phyloP scores from a whole-genome alignment of 164 flowering plant genomes.

The Warburgia ugandensis region DNA sequence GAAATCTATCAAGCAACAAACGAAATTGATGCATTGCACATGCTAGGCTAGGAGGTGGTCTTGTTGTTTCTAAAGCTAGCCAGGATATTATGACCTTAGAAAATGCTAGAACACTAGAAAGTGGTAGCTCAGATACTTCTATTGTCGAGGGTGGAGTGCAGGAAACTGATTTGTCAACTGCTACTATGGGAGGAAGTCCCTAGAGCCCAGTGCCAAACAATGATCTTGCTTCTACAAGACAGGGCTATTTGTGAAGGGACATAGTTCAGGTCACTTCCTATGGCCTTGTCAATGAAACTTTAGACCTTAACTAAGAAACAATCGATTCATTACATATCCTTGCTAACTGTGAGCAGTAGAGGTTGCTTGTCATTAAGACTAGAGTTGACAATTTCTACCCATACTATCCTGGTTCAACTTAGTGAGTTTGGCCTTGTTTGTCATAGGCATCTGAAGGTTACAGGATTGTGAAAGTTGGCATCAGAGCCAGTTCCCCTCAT shows the following conservation, averaged over 20 bases:
- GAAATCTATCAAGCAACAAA: slow-evolving; percentile 12
- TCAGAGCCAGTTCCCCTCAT: too few species aligned
- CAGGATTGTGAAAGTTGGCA: too few species aligned
- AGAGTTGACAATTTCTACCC: slow-evolving; percentile 13
- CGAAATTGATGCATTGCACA: slow-evolving; percentile 20
- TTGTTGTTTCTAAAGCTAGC: slow-evolving; percentile 23
- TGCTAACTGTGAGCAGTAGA: slow-evolving; percentile 28
- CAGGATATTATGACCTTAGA: slow-evolving; percentile 23
- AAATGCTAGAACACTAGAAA: slow-evolving; percentile 20
- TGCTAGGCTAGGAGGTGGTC: slow-evolving; percentile 17
- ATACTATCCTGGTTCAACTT: too few species aligned
- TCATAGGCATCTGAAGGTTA: too few species aligned
- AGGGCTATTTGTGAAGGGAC: slow-evolving; percentile 22
- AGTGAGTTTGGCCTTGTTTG: too few species aligned
- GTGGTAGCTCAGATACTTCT: slow-evolving; percentile 19
- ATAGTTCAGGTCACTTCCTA: slow-evolving; percentile 13
- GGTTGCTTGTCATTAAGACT: slow-evolving; percentile 21
- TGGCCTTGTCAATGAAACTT: slow-evolving; percentile 17
- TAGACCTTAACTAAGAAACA: slow-evolving; percentile 20
- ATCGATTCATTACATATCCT: slow-evolving; percentile 8
- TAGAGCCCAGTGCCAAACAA: slow-evolving; percentile 14
- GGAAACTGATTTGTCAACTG: slow-evolving; percentile 6
- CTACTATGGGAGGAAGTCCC: neutral
- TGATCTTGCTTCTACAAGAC: slow-evolving; percentile 20
- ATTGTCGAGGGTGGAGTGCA: slow-evolving; percentile 25